Base-by-base conservation (phyloP, 1,284 basidiomycete genomes). In the Rhodotorula sp. region DNA sequence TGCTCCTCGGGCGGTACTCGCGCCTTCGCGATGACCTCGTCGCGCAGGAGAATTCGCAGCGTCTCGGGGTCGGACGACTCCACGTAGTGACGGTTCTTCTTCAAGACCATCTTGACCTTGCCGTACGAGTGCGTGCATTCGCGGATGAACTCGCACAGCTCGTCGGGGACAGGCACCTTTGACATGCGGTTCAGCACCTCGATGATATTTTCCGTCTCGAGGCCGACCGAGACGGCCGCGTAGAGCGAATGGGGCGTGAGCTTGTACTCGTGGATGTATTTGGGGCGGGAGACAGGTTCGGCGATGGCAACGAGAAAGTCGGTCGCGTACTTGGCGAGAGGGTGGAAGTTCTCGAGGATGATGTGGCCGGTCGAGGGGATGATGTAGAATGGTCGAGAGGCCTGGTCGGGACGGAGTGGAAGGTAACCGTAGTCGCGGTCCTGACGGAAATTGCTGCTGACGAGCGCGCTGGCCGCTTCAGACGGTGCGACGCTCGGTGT, bases 251-350 rank as follows among this genome's bases (percentile, higher is more conserved):
- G 96, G 57, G 94, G 90, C 60, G 95, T 98, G 78, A 99, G 88
- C 82, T 96, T 94, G 86, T 98, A 99, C 84, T 99, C 96, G 82
- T 99, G 96, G 73, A 99, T 95, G 82, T 96, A 92, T 46, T 91
- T 89, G 53, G 96, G 96, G 83, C 96, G 89, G 84, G 94, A 98
- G 79, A 99, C 94, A 74, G 96, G 96, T 83, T 99, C 96, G 77
- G 94, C 93, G 63, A 99, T 98, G 59, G 96, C 95, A 66, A 96
- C 92, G 52, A 99, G 84, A 78, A 99, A 99, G 80, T 99, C 96
- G 81, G 99, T 95, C 5, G 96, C 96, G 81, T 97, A 94, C 77
- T 95, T 92, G 36, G 96, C 95, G 70, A 99, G 93, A 2, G 95
- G 91, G 39, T 92, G 93, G 79, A 97, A 98, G 0, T 92, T 92